Conservation (phyloP, 2,329 filamentous ascomycete genomes). For the Calonectria leucothoes region DNA sequence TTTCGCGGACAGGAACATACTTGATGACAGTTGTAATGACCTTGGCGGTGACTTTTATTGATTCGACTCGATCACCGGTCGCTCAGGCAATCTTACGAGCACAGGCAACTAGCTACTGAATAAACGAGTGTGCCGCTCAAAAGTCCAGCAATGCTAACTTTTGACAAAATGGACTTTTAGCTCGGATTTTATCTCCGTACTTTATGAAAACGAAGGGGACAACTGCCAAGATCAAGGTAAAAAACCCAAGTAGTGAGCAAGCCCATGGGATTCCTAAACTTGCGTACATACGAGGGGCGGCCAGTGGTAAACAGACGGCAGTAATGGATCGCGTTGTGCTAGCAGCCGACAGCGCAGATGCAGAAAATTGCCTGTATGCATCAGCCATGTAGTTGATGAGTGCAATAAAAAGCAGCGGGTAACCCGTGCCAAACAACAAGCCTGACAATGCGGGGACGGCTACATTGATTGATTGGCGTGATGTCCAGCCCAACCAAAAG, state of each 20-base stretch:
- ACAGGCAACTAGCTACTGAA: too few relatives aligned
- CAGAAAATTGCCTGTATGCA: conserved; percentile 16
- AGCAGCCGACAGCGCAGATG: conserved; percentile 17
- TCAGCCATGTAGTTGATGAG: conserved; percentile 24
- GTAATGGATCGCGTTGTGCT: conserved; percentile 18
- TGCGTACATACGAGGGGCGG: conserved; percentile 27
- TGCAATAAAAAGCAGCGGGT: conserved; percentile 11
- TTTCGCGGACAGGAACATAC: too few relatives aligned
- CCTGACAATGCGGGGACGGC: background rate
- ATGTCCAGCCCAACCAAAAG: conserved; percentile 36
- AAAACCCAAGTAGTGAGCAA: conserved; percentile 22
- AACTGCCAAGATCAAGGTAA: conserved; percentile 17
- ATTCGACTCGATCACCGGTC: background rate
- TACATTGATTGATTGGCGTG: background rate
- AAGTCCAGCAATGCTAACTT: background rate
- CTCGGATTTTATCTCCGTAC: conserved; percentile 8
- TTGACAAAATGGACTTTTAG: conserved; percentile 1
- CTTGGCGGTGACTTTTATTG: background rate
- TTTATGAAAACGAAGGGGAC: conserved; percentile 31
- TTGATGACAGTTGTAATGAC: background rate
- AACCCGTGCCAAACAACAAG: conserved; percentile 1
- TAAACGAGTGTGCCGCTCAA: background rate
- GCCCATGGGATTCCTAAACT: conserved; percentile 32
- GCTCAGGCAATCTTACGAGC: background rate
- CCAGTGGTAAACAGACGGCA: conserved; percentile 21